phyloP scores from a whole-genome alignment of 495 filamentous ascomycete species.

The Podospora anserina region DNA sequence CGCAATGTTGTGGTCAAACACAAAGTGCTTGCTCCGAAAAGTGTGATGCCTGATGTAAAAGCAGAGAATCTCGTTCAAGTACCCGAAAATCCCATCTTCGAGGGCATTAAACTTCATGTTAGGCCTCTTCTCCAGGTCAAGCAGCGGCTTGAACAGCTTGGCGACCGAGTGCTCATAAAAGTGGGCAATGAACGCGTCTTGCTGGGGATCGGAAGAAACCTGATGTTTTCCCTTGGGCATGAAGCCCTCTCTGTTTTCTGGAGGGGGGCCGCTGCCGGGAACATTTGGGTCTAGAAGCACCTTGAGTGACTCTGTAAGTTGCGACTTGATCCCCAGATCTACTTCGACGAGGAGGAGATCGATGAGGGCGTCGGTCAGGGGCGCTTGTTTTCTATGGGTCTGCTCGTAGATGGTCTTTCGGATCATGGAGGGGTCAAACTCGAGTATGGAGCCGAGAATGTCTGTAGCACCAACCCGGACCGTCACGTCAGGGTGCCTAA shows the following conservation, averaged over 20 bases:
- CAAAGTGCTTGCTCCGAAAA: conserved; percentile 82
- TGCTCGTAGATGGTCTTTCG: conserved; percentile 88
- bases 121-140: conserved; percentile 68
- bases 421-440: conserved; percentile 93
- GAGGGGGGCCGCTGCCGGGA: conserved; percentile 43
- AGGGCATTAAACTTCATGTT: conserved; percentile 58
- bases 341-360: conserved; percentile 87
- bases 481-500: conserved; percentile 76
- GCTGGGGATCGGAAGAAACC: conserved; percentile 61
- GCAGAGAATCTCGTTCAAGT: conserved; percentile 90
- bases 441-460: conserved; percentile 88
- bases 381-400: conserved; percentile 78
- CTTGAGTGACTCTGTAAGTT: conserved; percentile 93
- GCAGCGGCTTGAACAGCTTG: conserved; percentile 82
- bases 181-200: conserved; percentile 74
- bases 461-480: conserved; percentile 92
- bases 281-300: conserved; percentile 75
- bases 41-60: conserved; percentile 91
- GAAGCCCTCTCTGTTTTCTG: conserved; percentile 67
- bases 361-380: conserved; percentile 90
- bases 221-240: conserved; percentile 48
- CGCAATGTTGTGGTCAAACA: conserved; percentile 74
- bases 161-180: conserved; percentile 90
- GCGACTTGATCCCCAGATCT: conserved; percentile 92
- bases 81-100: conserved; percentile 82